These are phyloP conservation scores for Sapria himalayana DNA, from an alignment of 345 rosid species.

Conservation along the genomic window DNA sequence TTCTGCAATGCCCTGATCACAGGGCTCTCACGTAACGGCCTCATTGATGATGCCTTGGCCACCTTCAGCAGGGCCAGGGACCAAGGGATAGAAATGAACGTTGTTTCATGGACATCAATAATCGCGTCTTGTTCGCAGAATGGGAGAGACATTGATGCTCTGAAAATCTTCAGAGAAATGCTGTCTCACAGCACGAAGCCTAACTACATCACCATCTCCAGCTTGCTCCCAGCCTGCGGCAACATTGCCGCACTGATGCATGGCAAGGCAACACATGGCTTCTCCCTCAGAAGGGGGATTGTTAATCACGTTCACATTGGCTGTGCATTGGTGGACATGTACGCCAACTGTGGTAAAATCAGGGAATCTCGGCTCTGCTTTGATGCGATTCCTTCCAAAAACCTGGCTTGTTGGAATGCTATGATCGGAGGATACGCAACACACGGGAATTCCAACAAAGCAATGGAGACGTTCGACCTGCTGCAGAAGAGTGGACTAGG, in stretches of 20 bases:
- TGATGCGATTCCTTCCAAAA: constrained; percentile 30
- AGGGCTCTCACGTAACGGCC: constrained; percentile 38
- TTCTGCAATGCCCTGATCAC: constrained; percentile 38
- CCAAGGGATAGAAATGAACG: constrained; percentile 25
- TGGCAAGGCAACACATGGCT: constrained; percentile 42
- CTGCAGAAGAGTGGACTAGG: constrained; percentile 25
- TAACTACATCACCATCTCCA: constrained; percentile 44
- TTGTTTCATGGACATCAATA: constrained; percentile 47
- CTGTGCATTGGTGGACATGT: constrained; percentile 60
- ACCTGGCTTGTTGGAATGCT: constrained; percentile 62
- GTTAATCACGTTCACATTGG: constrained; percentile 29
- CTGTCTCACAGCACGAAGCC: constrained; percentile 32
- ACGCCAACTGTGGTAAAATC: constrained; percentile 57
- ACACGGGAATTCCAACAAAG: constrained; percentile 50
- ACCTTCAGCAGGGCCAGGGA: constrained; percentile 19
- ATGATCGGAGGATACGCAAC: constrained; percentile 46
- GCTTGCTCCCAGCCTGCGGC: constrained; percentile 49
- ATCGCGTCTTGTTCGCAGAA: constrained; percentile 40
- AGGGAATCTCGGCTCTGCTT: constrained; percentile 29
- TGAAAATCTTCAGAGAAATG: constrained; percentile 45
- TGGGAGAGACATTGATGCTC: constrained; percentile 41
- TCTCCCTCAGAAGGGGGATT: constrained; percentile 23
- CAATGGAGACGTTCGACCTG: constrained; percentile 25
- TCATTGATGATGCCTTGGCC: constrained; percentile 26
- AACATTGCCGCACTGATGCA: constrained; percentile 43